Evolutionary conservation across 352 stramenopile species (phyloP).

Genomic region (Pythium insidiosum): DNA sequence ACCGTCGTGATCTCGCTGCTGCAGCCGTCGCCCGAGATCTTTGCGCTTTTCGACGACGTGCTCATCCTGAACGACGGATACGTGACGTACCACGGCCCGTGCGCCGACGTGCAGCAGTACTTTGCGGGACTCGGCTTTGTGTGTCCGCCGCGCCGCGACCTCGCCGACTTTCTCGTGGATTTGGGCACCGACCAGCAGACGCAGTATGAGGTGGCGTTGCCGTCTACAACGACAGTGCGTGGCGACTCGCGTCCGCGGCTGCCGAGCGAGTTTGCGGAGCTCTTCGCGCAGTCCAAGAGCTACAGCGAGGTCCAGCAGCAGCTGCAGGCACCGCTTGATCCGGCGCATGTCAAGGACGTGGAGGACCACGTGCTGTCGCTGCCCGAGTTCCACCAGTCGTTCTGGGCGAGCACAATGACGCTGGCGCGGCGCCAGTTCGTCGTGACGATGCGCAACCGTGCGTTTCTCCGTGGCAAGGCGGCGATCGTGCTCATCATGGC

Average conservation of each 20-base stretch:
- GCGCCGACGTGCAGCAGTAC: slow-evolving; percentile 12
- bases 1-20: slow-evolving; percentile 22
- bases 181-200: slow-evolving; percentile 14
- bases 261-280: slow-evolving; percentile 14
- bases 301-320: slow-evolving; percentile 37
- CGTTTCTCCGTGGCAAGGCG: slow-evolving; percentile 21
- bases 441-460: slow-evolving; percentile 33
- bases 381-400: slow-evolving; percentile 8
- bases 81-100: slow-evolving; percentile 19
- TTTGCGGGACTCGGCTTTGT: slow-evolving; percentile 16
- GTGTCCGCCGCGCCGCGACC: slow-evolving; percentile 10
- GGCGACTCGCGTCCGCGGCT: not conserved
- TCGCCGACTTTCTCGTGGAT: slow-evolving; percentile 19
- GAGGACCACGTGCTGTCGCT: slow-evolving; percentile 11
- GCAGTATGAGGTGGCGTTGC: slow-evolving; percentile 7
- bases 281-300: slow-evolving; percentile 11
- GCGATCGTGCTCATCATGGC: slow-evolving; percentile 24
- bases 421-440: slow-evolving; percentile 30
- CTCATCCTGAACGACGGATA: slow-evolving; percentile 14
- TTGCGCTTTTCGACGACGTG: slow-evolving; percentile 19
- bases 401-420: slow-evolving; percentile 4
- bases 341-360: slow-evolving; percentile 74
- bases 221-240: too few relatives aligned
- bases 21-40: slow-evolving; percentile 20
- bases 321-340: slow-evolving; percentile 84